Evolutionary conservation across 176 grass and related monocot genomes (phyloP), one percentile per base, ranked within the genome.

Genomic region (Carex cristatella): DNA sequence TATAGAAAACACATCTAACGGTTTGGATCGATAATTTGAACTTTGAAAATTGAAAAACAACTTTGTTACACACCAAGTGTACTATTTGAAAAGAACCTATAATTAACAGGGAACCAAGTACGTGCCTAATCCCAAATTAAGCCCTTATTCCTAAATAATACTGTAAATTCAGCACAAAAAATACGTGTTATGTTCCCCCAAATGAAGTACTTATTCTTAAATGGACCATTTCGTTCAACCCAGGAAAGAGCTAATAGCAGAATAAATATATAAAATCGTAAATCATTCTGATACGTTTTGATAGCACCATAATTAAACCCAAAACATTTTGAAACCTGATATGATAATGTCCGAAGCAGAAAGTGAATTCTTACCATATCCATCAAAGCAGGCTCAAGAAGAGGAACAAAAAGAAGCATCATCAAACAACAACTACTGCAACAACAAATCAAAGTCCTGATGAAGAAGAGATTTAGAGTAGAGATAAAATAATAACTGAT

Each of bases 401-500:
- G 79, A 91, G 38, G 84, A 88, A 87, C 65, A 84, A 75, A 19
- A 58, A 63, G 42, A 82, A 81, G 60, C 60, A 46, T 0, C 54
- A 84, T 63, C 64, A 55, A 0, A 33, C 32, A 33, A 33, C 32
- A 33, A 2, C 32, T 44, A 91, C n/a, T n/a, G 64, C 23, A 4
- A 1, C 23, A 31, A 19, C 55, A 1, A 86, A 18, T 27, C 15
- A 18, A 49, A 57, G 0, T 19, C 83, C 44, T 15, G 59, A 28
- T 2, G 64, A 5, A 56, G 81, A 85, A 5, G 64, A 2, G 4
- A 51, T 84, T 57, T 3, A 83, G 40, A 65, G 61, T 19, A 31
- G 80, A 40, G 86, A 86, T 0, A 72, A 88, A 88, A 79, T 61
- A 44, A 91, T 90, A 84, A 87, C 88, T 37, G 94, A 94, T 74